Conservation (phyloP, 371 early-diverging fungal genomes). For the Mucor indicus region DNA sequence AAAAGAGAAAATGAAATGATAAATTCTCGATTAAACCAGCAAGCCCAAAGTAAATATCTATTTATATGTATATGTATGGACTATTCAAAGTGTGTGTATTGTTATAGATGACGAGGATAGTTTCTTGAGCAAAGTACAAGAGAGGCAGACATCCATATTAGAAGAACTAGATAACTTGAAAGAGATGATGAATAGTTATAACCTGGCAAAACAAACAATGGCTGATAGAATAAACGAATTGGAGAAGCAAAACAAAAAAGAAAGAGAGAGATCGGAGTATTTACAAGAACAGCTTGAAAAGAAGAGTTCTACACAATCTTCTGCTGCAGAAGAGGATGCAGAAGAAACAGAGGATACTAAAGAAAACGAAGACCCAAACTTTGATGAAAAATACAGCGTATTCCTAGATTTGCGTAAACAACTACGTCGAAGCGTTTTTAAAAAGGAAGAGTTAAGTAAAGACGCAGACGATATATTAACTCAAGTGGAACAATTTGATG, state of each 20-base stretch:
- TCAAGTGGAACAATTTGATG: slow-evolving; percentile 41
- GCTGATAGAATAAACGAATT: too few species aligned
- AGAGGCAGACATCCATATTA: too few species aligned
- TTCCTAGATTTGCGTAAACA: slow-evolving; percentile 33
- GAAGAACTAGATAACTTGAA: too few species aligned
- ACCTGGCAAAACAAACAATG: too few species aligned
- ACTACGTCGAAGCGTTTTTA: slow-evolving; percentile 37
- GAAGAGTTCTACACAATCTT: too few species aligned
- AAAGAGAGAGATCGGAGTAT: slow-evolving; percentile 10
- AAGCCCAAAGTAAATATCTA: too few species aligned
- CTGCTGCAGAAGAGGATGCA: slow-evolving; percentile 4
- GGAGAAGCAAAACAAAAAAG: slow-evolving; percentile 26
- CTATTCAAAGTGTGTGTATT: too few species aligned
- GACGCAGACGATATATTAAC: slow-evolving; percentile 37
- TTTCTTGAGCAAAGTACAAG: too few species aligned
- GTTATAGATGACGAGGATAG: too few species aligned
- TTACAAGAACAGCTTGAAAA: slow-evolving; percentile 23
- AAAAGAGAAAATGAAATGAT: slow-evolving; percentile 25
- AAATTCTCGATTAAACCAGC: slow-evolving; percentile 39
- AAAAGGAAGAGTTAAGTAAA: slow-evolving; percentile 33
- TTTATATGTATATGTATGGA: too few species aligned
- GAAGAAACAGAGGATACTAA: not conserved
- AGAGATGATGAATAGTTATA: too few species aligned
- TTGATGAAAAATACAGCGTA: slow-evolving; percentile 1
- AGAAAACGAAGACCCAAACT: slow-evolving; percentile 2